A percentile compares a stretch with the other conserved stretches of the same genome.
Conservation (phyloP, 257 asterid genomes). For the Salvia rosmarinus region DNA sequence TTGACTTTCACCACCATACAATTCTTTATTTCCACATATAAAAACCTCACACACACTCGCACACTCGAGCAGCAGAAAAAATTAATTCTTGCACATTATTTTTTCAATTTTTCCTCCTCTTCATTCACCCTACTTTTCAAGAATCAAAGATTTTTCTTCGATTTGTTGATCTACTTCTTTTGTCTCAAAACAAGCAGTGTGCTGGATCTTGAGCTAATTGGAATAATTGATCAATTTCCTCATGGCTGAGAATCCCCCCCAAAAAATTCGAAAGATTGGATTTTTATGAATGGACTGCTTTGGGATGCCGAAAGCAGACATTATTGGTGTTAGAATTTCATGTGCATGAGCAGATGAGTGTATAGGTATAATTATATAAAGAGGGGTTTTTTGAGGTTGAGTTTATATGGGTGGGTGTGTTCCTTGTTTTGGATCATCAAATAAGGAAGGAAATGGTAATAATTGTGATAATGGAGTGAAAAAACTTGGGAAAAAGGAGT, state of each 20-base stretch:
- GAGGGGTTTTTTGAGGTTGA: constrained; percentile 41
- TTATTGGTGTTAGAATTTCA: constrained; percentile 35
- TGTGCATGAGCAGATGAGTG: constrained; percentile 26
- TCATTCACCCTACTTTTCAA: constrained; percentile 52
- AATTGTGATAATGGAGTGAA: constrained; percentile 52
- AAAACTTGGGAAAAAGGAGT: constrained; percentile 61
- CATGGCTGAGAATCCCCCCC: constrained; percentile 41
- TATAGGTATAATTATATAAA: background rate
- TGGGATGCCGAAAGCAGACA: constrained; percentile 41
- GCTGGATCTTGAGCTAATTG: constrained; percentile 49
- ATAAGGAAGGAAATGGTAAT: constrained; percentile 42
- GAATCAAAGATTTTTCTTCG: constrained; percentile 60
- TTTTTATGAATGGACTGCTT: constrained; percentile 58
- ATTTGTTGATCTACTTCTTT: constrained; percentile 85
- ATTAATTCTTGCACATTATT: constrained; percentile 12
- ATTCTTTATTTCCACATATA: constrained; percentile 44
- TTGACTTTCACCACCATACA: constrained; percentile 45
- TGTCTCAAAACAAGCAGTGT: constrained; percentile 40
- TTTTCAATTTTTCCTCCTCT: constrained; percentile 16
- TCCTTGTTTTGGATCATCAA: constrained; percentile 85
- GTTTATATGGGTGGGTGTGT: constrained; percentile 84
- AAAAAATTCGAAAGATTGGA: constrained; percentile 40
- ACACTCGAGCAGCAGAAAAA: constrained; percentile 34
- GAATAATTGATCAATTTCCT: constrained; percentile 51
- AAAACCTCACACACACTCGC: constrained; percentile 41